Conservation (phyloP, 441 rosid genomes). For the Populus hybrid region DNA sequence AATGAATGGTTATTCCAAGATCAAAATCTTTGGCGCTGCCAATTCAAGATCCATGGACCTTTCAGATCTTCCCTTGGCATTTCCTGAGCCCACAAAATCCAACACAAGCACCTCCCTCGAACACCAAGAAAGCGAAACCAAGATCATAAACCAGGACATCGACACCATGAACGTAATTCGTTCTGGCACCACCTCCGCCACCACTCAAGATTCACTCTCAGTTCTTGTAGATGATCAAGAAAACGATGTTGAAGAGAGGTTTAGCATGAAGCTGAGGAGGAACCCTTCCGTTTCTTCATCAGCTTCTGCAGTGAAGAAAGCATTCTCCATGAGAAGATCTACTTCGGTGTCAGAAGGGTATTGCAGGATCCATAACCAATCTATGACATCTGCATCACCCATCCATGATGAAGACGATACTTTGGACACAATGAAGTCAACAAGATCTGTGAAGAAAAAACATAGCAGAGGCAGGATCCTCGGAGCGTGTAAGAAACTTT, state of each 20-base stretch:
- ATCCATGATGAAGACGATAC: slow-evolving; percentile 26
- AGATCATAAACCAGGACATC: not conserved
- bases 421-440: slow-evolving; percentile 14
- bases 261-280: slow-evolving; percentile 39
- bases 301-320: slow-evolving; percentile 45
- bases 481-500: slow-evolving; percentile 71
- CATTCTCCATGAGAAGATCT: slow-evolving; percentile 71
- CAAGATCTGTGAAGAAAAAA: slow-evolving; percentile 42
- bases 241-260: slow-evolving; percentile 13
- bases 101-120: not conserved
- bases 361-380: slow-evolving; percentile 73
- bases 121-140: slow-evolving; percentile 2
- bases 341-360: slow-evolving; percentile 77
- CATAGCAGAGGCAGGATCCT: slow-evolving; percentile 49
- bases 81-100: slow-evolving; percentile 21
- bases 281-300: slow-evolving; percentile 58
- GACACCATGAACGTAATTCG: not conserved
- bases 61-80: slow-evolving; percentile 30
- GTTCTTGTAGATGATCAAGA: slow-evolving; percentile 23
- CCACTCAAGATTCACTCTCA: slow-evolving; percentile 20
- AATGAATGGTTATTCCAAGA: slow-evolving; percentile 68
- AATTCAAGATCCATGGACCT: slow-evolving; percentile 40
- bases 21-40: slow-evolving; percentile 26
- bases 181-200: not conserved
- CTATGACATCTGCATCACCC: slow-evolving; percentile 42